Base-by-base conservation (phyloP, 139 green algal species). In the Microglena sp. region DNA sequence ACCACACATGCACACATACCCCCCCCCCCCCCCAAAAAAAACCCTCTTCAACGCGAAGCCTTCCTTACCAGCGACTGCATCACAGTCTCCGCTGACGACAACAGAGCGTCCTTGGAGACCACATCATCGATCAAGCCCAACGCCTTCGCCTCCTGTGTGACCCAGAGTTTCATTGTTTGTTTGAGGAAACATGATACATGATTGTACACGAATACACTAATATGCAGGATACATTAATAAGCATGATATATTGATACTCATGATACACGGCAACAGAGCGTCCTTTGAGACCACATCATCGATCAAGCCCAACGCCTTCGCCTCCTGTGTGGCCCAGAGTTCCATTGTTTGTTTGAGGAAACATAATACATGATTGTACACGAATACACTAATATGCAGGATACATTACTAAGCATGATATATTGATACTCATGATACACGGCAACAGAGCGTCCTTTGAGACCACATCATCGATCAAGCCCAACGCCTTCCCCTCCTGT, bases 61-160 rank as follows among this genome's bases (percentile, higher is more conserved):
- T 93, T 93, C 66, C 71, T 76, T 11, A 86, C 68, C 28, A 80
- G 58, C 40, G 71, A 4, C 11, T 65, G 43, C 67, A 84, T 74
- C n/a, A 70, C 66, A 5, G 55, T 62, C 62, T 88, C 60, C 1
- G 87, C 86, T 0, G 70, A 56, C 0, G 55, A 33, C 31, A 85
- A 29, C 40, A 95, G 68, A 40, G 82, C 31, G 0, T 75, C 71
- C 27, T 76, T 77, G 1, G 73, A 2, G 4, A 86, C 83, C 0
- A 95, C 33, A 27, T 85, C 76, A 60, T 95, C 83, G 0, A 96
- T 72, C 4, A 97, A 60, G 0, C 87, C 87, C 28, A 93, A 27
- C 34, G 59, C 31, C 46, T 82, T 58, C 0, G 88, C 87, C 61
- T 87, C 58, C 56, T 64, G 53, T n/a, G n/a, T n/a, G n/a, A n/a